Conservation (phyloP, 352 stramenopile genomes). For the Globisporangium paddicum region DNA sequence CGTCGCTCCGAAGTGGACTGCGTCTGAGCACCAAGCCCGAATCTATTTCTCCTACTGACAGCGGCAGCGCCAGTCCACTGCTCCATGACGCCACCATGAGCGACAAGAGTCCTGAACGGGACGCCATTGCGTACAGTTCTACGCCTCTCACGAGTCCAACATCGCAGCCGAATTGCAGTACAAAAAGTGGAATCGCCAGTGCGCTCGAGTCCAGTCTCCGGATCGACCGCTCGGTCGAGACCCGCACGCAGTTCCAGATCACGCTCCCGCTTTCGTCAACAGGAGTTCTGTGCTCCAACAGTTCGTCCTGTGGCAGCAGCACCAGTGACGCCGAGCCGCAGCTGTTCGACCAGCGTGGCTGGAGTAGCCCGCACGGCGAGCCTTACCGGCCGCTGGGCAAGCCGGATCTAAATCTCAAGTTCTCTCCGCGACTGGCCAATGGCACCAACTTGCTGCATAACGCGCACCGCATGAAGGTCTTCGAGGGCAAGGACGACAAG, state of each 20-base stretch:
- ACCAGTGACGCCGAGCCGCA: neutral
- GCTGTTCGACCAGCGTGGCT: conserved; percentile 31
- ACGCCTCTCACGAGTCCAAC: neutral
- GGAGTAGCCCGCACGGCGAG: conserved; percentile 67
- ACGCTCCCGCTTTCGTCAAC: conserved; percentile 30
- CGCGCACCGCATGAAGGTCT: conserved; percentile 19
- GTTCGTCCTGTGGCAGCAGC: neutral
- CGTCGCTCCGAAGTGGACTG: neutral
- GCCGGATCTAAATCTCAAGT: conserved; percentile 61
- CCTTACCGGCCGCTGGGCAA: conserved; percentile 65
- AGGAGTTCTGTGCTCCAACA: neutral
- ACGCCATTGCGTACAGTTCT: neutral
- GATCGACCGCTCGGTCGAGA: conserved; percentile 45
- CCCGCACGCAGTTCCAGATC: conserved; percentile 52
- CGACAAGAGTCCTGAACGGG: neutral
- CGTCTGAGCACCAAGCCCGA: neutral
- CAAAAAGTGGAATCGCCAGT: neutral
- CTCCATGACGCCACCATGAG: neutral
- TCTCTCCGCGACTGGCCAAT: conserved; percentile 45
- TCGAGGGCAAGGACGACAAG: conserved; percentile 16
- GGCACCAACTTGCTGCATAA: conserved; percentile 33
- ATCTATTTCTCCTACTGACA: too few relatives aligned
- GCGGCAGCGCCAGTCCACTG: neutral
- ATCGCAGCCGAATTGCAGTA: neutral
- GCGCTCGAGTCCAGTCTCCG: neutral